Conservation (phyloP, 2,329 filamentous ascomycete species). For the Arthrobotrys sinensis region DNA sequence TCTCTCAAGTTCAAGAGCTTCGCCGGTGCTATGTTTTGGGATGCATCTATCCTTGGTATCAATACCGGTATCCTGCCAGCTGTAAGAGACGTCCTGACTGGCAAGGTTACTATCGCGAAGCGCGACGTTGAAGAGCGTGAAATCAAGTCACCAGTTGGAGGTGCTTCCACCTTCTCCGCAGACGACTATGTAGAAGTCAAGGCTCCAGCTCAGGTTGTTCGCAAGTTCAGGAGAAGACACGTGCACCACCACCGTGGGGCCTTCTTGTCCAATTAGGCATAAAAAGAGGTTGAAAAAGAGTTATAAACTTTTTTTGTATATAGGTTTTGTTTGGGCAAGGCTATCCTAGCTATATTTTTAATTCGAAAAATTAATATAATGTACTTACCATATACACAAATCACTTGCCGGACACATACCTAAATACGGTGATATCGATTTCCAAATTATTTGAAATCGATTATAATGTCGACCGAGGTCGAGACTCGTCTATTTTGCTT, state of each 20-base stretch:
- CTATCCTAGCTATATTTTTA: conserved; percentile 26
- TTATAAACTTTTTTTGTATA: conserved; percentile 43
- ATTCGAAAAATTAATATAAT: conserved; percentile 26
- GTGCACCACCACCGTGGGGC: conserved; percentile 33
- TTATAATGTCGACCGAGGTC: conserved; percentile 39
- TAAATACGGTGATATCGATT: conserved; percentile 30
- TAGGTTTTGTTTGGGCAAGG: conserved; percentile 36
- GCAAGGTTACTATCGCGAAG: conserved; percentile 22
- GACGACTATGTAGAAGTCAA: conserved; percentile 48
- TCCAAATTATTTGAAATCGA: neutral
- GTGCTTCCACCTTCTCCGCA: conserved; percentile 33
- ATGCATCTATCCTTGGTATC: conserved; percentile 31
- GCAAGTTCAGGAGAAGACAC: conserved; percentile 35
- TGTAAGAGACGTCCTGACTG: conserved; percentile 34
- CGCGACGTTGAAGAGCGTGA: conserved; percentile 44
- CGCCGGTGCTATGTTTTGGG: conserved; percentile 53
- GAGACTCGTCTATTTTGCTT: conserved; percentile 82
- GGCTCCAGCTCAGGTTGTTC: conserved; percentile 33
- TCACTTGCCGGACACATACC: neutral
- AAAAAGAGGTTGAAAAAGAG: conserved; percentile 12
- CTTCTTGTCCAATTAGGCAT: conserved; percentile 9
- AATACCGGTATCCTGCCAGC: conserved; percentile 28
- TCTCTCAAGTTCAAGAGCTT: conserved; percentile 42
- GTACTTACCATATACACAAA: neutral
- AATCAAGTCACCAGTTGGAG: conserved; percentile 47